A percentile compares a stretch with the other conserved stretches of the same genome.
phyloP scores from a whole-genome alignment of 495 filamentous ascomycete species.

The Talaromyces nanjingensis region DNA sequence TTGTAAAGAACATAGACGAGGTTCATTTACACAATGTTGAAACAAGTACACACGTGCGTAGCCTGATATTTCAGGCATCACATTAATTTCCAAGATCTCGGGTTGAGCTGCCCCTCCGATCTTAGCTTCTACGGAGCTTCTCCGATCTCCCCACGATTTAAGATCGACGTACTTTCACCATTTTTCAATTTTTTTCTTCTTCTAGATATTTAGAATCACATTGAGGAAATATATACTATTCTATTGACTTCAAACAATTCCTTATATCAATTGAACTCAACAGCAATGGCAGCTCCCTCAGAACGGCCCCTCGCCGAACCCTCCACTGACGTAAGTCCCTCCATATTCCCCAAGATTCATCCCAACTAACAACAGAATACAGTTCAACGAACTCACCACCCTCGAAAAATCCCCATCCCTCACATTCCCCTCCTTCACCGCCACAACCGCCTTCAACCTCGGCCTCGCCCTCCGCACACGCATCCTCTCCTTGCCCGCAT shows the following conservation, averaged over 20 bases:
- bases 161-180: too few species aligned
- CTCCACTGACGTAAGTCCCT: conserved; percentile 1
- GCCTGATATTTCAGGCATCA: too few species aligned
- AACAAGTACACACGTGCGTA: too few species aligned
- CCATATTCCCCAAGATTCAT: too few species aligned
- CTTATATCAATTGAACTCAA: background rate
- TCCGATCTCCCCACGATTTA: background rate
- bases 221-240: background rate
- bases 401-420: conserved; percentile 44
- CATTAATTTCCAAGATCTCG: too few species aligned
- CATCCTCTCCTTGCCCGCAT: conserved; percentile 13
- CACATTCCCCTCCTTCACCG: conserved; percentile 56
- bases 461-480: conserved; percentile 40
- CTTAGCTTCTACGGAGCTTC: too few species aligned
- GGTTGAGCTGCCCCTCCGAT: too few species aligned
- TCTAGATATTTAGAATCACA: background rate
- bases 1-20: too few species aligned
- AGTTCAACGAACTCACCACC: conserved; percentile 43
- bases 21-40: too few species aligned
- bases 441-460: conserved; percentile 53
- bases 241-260: background rate
- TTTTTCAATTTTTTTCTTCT: background rate
- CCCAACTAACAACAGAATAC: background rate
- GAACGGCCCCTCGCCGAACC: background rate
- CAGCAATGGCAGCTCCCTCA: conserved; percentile 1